Evolutionary conservation across 208 protist species (phyloP).

Genomic region (Wallacemonas sp.): DNA sequence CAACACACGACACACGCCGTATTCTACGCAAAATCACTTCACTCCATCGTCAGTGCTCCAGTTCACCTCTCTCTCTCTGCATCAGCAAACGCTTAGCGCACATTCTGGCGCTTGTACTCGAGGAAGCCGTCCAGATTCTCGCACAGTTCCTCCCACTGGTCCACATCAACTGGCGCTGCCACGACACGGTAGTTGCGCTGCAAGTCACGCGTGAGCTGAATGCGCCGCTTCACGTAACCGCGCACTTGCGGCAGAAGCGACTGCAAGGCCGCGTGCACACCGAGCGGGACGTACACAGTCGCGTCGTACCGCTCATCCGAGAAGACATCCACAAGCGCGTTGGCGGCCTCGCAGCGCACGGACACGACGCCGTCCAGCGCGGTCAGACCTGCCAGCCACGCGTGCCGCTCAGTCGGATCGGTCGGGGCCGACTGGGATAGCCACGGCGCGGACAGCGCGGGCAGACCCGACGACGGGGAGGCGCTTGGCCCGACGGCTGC

Average conservation of each 20-base stretch:
- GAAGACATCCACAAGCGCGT: slow-evolving; percentile 80
- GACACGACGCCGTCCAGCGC: slow-evolving; percentile 44
- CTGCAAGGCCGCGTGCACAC: slow-evolving; percentile 41
- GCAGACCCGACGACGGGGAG: background rate
- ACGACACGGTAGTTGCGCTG: slow-evolving; percentile 38
- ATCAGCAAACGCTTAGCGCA: slow-evolving; percentile 15
- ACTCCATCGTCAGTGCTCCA: too few relatives aligned
- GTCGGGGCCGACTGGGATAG: slow-evolving; percentile 24
- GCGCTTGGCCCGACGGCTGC: background rate
- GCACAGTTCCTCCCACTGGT: slow-evolving; percentile 61
- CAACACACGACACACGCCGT: too few relatives aligned
- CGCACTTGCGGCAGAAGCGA: slow-evolving; percentile 41
- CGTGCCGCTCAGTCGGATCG: slow-evolving; percentile 19
- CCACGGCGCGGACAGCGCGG: background rate
- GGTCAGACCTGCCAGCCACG: slow-evolving; percentile 46
- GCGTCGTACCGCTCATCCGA: slow-evolving; percentile 67
- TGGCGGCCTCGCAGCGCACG: slow-evolving; percentile 75
- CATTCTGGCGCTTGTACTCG: slow-evolving; percentile 58
- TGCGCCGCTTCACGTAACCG: slow-evolving; percentile 50
- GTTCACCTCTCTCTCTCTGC: too few relatives aligned
- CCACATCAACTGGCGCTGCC: slow-evolving; percentile 36
- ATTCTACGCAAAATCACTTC: too few relatives aligned
- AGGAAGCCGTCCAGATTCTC: slow-evolving; percentile 77
- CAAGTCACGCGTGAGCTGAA: slow-evolving; percentile 41
- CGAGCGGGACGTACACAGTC: slow-evolving; percentile 62